A percentile compares a stretch with the other conserved stretches of the same genome.
Evolutionary conservation across 768 basidiomycete species (phyloP).

Genomic region (Lactarius sanguifluus): DNA sequence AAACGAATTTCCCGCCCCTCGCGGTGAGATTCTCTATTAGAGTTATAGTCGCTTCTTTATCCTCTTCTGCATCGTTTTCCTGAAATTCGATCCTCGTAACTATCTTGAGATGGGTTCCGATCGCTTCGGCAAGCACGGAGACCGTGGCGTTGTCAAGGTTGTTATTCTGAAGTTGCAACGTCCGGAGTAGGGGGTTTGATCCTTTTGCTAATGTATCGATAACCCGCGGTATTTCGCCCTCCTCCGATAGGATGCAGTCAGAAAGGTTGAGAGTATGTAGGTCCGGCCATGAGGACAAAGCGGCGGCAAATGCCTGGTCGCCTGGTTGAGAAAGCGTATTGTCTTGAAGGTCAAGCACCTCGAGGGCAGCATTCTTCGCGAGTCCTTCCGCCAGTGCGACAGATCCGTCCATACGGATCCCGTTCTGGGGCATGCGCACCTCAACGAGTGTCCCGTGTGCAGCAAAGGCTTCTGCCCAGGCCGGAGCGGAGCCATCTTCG

Average conservation of each 20-base stretch:
- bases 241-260: slow-evolving; percentile 82
- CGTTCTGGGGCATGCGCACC: slow-evolving; percentile 96
- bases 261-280: slow-evolving; percentile 84
- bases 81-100: slow-evolving; percentile 80
- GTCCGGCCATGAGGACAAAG: slow-evolving; percentile 66
- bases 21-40: slow-evolving; percentile 55
- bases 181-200: slow-evolving; percentile 70
- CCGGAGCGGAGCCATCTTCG: slow-evolving; percentile 80
- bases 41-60: slow-evolving; percentile 59
- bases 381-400: slow-evolving; percentile 75
- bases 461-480: slow-evolving; percentile 87
- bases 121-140: slow-evolving; percentile 61
- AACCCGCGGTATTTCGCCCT: slow-evolving; percentile 74
- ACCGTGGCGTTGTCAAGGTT: slow-evolving; percentile 77
- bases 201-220: slow-evolving; percentile 63
- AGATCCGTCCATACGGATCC: slow-evolving; percentile 92
- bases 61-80: slow-evolving; percentile 86
- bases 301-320: slow-evolving; percentile 57
- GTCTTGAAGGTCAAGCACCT: slow-evolving; percentile 89
- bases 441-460: slow-evolving; percentile 80
- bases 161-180: slow-evolving; percentile 87
- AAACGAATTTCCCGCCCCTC: slow-evolving; percentile 64
- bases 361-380: slow-evolving; percentile 59
- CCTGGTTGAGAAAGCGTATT: slow-evolving; percentile 71
- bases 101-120: slow-evolving; percentile 55